Evolutionary conservation across 1,139 yeast species (phyloP).

Genomic region (Debaryomycetaceae sp.): DNA sequence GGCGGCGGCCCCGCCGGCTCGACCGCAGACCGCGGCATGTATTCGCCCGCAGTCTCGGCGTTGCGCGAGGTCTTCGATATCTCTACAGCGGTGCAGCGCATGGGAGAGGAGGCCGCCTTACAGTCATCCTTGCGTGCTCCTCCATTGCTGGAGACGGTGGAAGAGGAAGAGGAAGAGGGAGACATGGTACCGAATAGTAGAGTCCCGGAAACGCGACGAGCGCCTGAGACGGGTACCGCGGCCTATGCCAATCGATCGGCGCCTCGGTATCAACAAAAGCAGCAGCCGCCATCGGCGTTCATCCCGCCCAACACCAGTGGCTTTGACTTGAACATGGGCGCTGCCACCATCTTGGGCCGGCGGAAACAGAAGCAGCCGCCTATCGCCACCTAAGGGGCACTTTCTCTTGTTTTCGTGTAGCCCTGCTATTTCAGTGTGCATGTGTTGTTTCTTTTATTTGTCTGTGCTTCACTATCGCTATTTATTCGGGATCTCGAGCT

Average conservation of each 20-base stretch:
- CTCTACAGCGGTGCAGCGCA: conserved; percentile 86
- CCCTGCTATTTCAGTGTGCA: too few relatives aligned
- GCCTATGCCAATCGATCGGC: conserved; percentile 10
- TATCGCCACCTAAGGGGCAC: too few relatives aligned
- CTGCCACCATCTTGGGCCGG: conserved; percentile 75
- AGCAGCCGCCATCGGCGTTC: conserved; percentile 5
- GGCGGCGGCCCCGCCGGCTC: too few relatives aligned
- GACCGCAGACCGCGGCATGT: conserved; percentile 18
- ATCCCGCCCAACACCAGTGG: conserved; percentile 11
- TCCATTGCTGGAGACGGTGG: conserved; percentile 22
- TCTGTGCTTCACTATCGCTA: too few relatives aligned
- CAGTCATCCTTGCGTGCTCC: conserved; percentile 9
- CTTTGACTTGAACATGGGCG: conserved; percentile 65
- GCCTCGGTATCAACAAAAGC: conserved; percentile 8
- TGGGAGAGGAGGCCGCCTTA: conserved; percentile 72
- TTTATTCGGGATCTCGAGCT: too few relatives aligned
- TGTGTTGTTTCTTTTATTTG: too few relatives aligned
- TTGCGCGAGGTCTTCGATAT: conserved; percentile 93
- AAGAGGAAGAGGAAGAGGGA: conserved; percentile 27
- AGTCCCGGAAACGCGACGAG: too few relatives aligned
- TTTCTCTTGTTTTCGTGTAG: too few relatives aligned
- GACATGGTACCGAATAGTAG: too few relatives aligned
- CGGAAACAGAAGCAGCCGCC: conserved; percentile 36
- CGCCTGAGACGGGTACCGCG: conserved; percentile 7
- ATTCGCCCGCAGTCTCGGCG: conserved; percentile 87